Evolutionary conservation across 2,329 filamentous ascomycete genomes (phyloP).

Genomic region (Colletotrichum horii): DNA sequence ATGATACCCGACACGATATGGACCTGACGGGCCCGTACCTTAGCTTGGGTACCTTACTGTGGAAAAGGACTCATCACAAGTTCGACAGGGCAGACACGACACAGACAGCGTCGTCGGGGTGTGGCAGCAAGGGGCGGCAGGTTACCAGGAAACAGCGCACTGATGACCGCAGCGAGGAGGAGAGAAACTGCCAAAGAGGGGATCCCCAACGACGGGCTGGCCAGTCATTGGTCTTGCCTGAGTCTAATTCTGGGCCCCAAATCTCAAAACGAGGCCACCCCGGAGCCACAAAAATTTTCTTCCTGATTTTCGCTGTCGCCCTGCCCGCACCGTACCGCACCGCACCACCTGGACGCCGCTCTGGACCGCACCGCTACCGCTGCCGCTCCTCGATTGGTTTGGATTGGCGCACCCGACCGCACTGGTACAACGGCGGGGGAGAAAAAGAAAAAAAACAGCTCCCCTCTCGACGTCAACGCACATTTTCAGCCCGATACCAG

Average conservation of each 20-base stretch:
- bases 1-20: neutral
- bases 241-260: neutral
- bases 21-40: neutral
- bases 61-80: neutral
- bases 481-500: neutral
- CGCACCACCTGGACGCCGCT: neutral
- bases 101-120: neutral
- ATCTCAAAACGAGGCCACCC: slow-evolving; percentile 21
- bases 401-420: neutral
- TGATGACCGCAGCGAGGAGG: neutral
- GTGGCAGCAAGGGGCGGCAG: neutral
- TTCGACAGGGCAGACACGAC: neutral
- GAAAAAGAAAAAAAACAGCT: neutral
- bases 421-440: neutral
- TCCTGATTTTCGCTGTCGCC: neutral
- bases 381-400: neutral
- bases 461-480: neutral
- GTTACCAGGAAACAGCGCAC: neutral
- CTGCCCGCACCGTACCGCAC: neutral
- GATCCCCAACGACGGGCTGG: neutral
- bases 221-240: neutral
- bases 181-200: neutral
- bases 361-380: neutral
- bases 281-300: slow-evolving; percentile 18
- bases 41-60: neutral